A percentile compares a stretch with the other conserved stretches of the same genome.
phyloP scores from a whole-genome alignment of 345 rosid species.

The Geranium brycei region DNA sequence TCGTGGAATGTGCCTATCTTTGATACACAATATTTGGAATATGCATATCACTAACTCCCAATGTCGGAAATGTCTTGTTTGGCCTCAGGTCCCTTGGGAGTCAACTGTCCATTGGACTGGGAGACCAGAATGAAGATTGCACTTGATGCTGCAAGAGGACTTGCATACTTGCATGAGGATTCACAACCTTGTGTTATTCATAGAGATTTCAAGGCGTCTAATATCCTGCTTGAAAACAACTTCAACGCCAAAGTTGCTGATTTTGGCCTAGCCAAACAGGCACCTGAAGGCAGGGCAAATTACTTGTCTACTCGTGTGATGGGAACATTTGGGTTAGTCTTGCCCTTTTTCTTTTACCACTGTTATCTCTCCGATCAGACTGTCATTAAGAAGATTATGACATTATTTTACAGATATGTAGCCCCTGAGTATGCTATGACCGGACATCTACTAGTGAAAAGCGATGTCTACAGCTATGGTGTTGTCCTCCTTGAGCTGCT shows the following conservation, averaged over 20 bases:
- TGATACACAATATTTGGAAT: neutral
- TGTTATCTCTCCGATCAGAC: constrained; percentile 1
- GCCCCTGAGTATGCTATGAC: constrained; percentile 99
- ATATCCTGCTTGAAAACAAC: constrained; percentile 88
- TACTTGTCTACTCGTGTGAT: constrained; percentile 93
- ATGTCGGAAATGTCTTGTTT: constrained; percentile 9
- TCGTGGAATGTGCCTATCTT: neutral
- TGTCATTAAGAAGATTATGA: constrained; percentile 1
- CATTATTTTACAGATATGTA: constrained; percentile 52
- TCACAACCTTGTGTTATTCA: constrained; percentile 97
- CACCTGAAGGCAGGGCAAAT: constrained; percentile 96
- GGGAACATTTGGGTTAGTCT: constrained; percentile 96
- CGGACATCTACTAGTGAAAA: constrained; percentile 91
- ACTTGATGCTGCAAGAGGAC: constrained; percentile 98
- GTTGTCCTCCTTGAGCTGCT: constrained; percentile 92
- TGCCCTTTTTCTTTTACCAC: constrained; percentile 5
- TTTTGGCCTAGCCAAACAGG: constrained; percentile 98
- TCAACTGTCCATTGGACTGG: constrained; percentile 92
- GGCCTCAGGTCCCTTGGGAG: constrained; percentile 73
- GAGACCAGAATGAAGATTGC: constrained; percentile 98
- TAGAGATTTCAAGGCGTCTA: constrained; percentile 96
- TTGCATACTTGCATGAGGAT: constrained; percentile 93
- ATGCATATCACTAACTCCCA: neutral
- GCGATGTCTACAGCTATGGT: constrained; percentile 97
- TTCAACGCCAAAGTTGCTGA: constrained; percentile 96